Evolutionary conservation across 805 yeast genomes (phyloP), one percentile per base, ranked within the genome.

Genomic region (Wickerhamiella nectarea): DNA sequence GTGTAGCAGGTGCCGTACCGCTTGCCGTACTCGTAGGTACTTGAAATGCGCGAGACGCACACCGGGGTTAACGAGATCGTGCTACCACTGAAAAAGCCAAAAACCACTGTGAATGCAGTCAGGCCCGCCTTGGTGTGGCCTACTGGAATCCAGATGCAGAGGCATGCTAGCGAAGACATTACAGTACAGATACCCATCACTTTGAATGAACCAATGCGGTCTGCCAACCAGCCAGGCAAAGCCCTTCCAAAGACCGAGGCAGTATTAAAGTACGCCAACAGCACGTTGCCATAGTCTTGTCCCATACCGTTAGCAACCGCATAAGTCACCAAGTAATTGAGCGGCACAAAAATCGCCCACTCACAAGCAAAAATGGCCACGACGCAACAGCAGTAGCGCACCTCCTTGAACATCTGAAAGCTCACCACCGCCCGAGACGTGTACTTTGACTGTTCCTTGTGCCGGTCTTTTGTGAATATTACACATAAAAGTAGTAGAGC

Each of bases 71-170:
- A 54, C 0, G 82, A 69, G 34, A 81, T 62, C 4, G 80, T 73
- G 15, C 80, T 71, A 3, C 84, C 76, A 24, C 73, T 66, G 45
- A 71, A 68, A n/a, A 52, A 50, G 12, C 56, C 56, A 28, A 51
- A 51, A 28, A 60, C 43, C 0, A 66, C 70, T 6, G 77, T 62
- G 56, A 77, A 80, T 0, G 66, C 65, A 50, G 74, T 71, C 42
- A 78, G 58, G 0, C 83, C 85, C 9, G 55, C 56, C 9, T 34
- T 34, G 12, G 51, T 46, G 20, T 38, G 46, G 14, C 60, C 57
- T 44, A 76, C 71, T 1, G 87, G 86, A 17, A 78, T 59, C 86
- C 86, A 78, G n/a, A 79, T 52, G 0, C 67, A 65, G 38, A 79
- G 62, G 2, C 74, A 65, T 15, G 73, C 57, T 0, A 77, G 10